Evolutionary conservation across 1,139 yeast species (phyloP).

Genomic region (Candida sanyaensis): DNA sequence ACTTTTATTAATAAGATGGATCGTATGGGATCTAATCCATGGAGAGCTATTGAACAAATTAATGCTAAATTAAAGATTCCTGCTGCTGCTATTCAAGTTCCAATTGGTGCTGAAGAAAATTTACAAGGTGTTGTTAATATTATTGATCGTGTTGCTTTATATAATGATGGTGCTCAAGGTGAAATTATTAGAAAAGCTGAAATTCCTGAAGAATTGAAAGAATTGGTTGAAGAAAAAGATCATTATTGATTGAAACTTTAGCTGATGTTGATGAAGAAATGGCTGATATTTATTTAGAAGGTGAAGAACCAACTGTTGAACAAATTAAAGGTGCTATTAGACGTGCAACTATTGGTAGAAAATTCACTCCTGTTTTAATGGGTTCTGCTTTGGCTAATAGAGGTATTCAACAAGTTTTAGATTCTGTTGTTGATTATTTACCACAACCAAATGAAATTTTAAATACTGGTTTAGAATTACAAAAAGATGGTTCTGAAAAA

Average conservation of each 20-base stretch:
- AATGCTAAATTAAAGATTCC: conserved; percentile 85
- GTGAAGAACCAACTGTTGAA: conserved; percentile 78
- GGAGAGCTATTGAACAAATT: conserved; percentile 90
- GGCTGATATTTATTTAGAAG: conserved; percentile 90
- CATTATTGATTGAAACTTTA: conserved; percentile 81
- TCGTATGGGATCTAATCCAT: conserved; percentile 98
- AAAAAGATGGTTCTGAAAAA: conserved; percentile 50
- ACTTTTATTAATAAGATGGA: conserved; percentile 98
- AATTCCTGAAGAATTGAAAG: conserved; percentile 75
- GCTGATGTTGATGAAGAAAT: conserved; percentile 98
- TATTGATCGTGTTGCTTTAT: conserved; percentile 81
- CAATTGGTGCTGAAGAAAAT: conserved; percentile 89
- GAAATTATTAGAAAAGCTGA: conserved; percentile 64
- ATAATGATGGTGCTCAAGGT: conserved; percentile 93
- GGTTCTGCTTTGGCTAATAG: conserved; percentile 97
- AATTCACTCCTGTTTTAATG: conserved; percentile 97
- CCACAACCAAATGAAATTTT: conserved; percentile 94
- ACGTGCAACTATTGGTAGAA: conserved; percentile 94
- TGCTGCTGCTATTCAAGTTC: conserved; percentile 97
- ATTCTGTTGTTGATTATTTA: conserved; percentile 92
- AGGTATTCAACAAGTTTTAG: conserved; percentile 92
- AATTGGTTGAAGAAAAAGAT: conserved; percentile 80
- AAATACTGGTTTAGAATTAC: conserved; percentile 79
- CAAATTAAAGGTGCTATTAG: conserved; percentile 90
- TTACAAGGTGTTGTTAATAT: conserved; percentile 89